Evolutionary conservation across 2,329 filamentous ascomycete genomes (phyloP).

Genomic region (Kalaharituber pfeilii): DNA sequence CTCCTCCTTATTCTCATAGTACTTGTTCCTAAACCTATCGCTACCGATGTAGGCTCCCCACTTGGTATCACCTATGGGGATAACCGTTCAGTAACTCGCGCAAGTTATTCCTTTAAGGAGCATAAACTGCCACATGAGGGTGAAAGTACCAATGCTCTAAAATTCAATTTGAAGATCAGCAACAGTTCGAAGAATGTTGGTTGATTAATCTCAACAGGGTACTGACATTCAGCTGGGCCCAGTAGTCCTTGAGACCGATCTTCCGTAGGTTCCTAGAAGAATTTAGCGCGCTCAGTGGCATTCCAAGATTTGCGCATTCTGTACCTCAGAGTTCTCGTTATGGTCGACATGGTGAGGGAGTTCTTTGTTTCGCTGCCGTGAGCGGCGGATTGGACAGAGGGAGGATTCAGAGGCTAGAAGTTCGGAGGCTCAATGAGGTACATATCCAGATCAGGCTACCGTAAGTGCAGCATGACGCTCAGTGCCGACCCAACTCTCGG

Average conservation of each 20-base stretch:
- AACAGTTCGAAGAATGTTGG: too few relatives aligned
- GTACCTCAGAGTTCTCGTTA: slow-evolving; percentile 52
- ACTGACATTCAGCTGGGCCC: slow-evolving; percentile 86
- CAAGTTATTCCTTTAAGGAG: not conserved
- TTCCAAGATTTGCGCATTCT: slow-evolving; percentile 4
- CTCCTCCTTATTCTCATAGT: slow-evolving; percentile 76
- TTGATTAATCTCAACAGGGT: slow-evolving; percentile 30
- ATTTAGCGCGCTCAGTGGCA: not conserved
- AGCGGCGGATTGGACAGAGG: not conserved
- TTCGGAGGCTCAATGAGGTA: too few relatives aligned
- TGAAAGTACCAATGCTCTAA: not conserved
- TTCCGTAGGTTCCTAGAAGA: slow-evolving; percentile 54
- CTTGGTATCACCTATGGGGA: slow-evolving; percentile 72
- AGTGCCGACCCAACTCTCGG: not conserved
- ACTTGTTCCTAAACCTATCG: slow-evolving; percentile 94
- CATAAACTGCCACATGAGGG: not conserved
- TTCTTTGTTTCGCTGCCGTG: slow-evolving; percentile 6
- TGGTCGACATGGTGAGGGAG: slow-evolving; percentile 62
- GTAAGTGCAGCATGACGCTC: not conserved
- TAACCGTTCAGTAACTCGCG: not conserved
- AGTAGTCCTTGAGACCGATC: slow-evolving; percentile 83
- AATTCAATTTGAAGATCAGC: not conserved
- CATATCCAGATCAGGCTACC: too few relatives aligned
- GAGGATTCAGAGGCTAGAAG: too few relatives aligned
- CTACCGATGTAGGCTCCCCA: slow-evolving; percentile 66